These are phyloP conservation scores for Phytophthora chlamydospora DNA, from an alignment of 352 stramenopile genomes.

Conservation along the genomic window DNA sequence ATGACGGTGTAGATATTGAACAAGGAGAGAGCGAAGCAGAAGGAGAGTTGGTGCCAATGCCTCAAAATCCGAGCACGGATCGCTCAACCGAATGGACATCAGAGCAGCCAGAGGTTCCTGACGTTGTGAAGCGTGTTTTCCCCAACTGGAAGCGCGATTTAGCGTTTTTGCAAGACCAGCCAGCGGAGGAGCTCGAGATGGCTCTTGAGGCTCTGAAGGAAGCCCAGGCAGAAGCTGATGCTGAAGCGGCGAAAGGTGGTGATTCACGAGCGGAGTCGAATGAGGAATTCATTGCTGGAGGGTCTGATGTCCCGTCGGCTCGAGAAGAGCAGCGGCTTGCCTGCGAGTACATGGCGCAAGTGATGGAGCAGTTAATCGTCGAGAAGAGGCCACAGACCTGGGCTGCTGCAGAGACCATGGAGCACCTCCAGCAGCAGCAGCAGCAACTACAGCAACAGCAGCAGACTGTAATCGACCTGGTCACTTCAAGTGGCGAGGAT, in stretches of 20 bases:
- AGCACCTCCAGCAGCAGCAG: not conserved
- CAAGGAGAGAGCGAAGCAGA: slow-evolving; percentile 18
- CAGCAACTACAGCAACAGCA: too few relatives aligned
- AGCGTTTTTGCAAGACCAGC: slow-evolving; percentile 47
- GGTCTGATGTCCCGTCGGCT: not conserved
- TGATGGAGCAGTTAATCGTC: slow-evolving; percentile 31
- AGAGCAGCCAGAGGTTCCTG: slow-evolving; percentile 25
- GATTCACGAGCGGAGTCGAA: not conserved
- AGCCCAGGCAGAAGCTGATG: slow-evolving; percentile 5
- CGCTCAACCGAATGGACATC: not conserved
- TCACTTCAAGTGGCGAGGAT: slow-evolving; percentile 4
- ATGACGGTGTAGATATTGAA: slow-evolving; percentile 7
- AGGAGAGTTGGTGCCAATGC: not conserved
- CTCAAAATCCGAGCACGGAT: not conserved
- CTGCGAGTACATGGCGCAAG: slow-evolving; percentile 33
- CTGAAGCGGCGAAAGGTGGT: not conserved
- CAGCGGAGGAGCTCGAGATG: slow-evolving; percentile 35
- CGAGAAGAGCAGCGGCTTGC: slow-evolving; percentile 28
- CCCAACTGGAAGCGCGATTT: slow-evolving; percentile 52
- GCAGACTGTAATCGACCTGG: slow-evolving; percentile 3
- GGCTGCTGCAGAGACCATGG: not conserved
- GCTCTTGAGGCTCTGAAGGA: slow-evolving; percentile 26
- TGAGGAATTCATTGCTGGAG: not conserved
- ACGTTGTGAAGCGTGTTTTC: slow-evolving; percentile 55
- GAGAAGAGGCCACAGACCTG: slow-evolving; percentile 18